Base-by-base conservation (phyloP, 805 yeast genomes). In the Priceomyces fermenticarens region DNA sequence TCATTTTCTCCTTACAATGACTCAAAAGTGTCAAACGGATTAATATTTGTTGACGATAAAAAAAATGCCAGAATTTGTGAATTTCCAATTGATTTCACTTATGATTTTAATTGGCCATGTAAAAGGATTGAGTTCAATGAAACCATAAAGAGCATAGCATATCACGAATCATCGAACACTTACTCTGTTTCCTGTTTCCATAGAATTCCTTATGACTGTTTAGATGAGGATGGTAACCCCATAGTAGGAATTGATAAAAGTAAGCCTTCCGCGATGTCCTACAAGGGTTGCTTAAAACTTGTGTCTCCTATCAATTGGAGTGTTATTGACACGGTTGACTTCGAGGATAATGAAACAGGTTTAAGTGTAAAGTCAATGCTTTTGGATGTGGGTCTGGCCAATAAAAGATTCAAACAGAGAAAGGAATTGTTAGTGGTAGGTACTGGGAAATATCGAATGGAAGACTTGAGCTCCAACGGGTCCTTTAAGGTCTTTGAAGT, bases 391-490 rank as follows among this genome's bases (percentile, higher is more conserved):
- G 74, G 75, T 2, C 57, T 71, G 10, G 53, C 64, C 6, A 68
- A 47, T 54, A 75, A 57, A 45, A 54, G 60, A 34, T 67, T 75
- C 43, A 75, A 75, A 41, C 62, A 73, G 38, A 77, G 73, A 46
- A 78, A 80, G 46, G 93, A 86, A 53, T 77, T 80, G 38, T 63
- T 93, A 7, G 81, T 88, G 1, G 69, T 84, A n/a, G 98, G 97
- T 1, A 78, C 90, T 2, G 85, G 93, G 0, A 70, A 74, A 40
- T 75, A 81, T 39, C 73, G 91, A 43, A 80, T 82, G 44, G 99
- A 91, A 56, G 96, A 89, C 62, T 65, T 84, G 44, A 76, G 87
- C 3, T 77, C 95, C 0, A 78, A 80, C 52, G 99, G 99, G 0
- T 70, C 82, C 1, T 85, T 88, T 62, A 78, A 79, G 42, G 65